Evolutionary conservation across 2,329 filamentous ascomycete genomes (phyloP).

Genomic region (Tolypocladium album): DNA sequence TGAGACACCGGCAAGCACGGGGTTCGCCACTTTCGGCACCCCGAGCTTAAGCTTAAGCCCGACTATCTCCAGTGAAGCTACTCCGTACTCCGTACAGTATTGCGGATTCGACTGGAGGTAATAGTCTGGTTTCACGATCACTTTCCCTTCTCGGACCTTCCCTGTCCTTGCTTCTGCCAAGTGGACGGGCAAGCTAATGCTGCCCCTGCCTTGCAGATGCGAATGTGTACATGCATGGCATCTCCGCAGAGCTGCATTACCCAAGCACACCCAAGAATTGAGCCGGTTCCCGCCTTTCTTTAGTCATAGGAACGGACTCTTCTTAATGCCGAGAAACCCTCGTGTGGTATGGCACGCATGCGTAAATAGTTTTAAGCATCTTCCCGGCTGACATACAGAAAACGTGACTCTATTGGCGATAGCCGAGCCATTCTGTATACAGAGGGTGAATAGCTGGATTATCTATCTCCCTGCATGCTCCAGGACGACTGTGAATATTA

Average conservation of each 20-base stretch:
- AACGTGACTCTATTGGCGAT: background rate
- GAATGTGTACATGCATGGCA: background rate
- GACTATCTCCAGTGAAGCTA: background rate
- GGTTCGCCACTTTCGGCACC: background rate
- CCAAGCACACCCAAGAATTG: background rate
- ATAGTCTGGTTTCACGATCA: background rate
- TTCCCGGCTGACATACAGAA: background rate
- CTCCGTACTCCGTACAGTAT: no score
- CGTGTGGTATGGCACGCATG: background rate
- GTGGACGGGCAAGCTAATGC: no score
- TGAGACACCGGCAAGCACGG: background rate
- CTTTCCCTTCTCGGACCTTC: background rate
- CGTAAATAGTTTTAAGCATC: background rate
- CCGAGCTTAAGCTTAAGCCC: background rate
- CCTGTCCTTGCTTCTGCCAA: background rate
- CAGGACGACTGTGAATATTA: no score
- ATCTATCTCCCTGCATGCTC: background rate
- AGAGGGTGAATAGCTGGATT: background rate
- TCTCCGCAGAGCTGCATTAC: background rate
- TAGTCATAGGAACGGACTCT: background rate
- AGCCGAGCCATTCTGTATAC: no score
- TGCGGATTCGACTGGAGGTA: background rate
- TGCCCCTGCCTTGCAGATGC: background rate
- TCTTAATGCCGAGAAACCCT: background rate
- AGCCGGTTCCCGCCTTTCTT: no score